These are phyloP conservation scores for Diplodia seriata DNA, from an alignment of 2,329 filamentous ascomycete species.

Conservation along the genomic window DNA sequence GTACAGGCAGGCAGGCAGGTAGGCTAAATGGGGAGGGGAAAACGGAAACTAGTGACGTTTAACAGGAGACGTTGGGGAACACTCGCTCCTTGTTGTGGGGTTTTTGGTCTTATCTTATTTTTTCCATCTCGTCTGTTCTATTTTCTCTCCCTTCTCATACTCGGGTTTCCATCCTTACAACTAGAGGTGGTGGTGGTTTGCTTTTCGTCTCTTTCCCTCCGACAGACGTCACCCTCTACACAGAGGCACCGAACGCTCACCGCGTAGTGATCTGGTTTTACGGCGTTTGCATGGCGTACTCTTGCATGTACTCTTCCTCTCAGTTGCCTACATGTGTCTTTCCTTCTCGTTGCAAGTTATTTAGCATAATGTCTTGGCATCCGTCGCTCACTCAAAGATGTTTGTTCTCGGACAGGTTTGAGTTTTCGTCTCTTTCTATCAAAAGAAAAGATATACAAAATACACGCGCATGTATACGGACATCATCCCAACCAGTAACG, in stretches of 20 bases:
- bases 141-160: not conserved
- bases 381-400: slow-evolving; percentile 2
- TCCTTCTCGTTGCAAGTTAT: not conserved
- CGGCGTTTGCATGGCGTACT: slow-evolving; percentile 2
- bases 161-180: not conserved
- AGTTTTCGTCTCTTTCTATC: not conserved
- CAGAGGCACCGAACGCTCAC: slow-evolving; percentile 6
- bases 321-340: not conserved
- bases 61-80: slow-evolving; percentile 18
- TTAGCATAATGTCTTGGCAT: slow-evolving; percentile 1
- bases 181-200: slow-evolving; percentile 2
- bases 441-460: not conserved
- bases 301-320: not conserved
- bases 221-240: not conserved
- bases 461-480: not conserved
- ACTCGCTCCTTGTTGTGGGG: slow-evolving; percentile 7
- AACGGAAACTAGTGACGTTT: not conserved
- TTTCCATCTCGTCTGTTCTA: slow-evolving; percentile 2
- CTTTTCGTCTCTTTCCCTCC: not conserved
- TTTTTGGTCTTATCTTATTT: not conserved
- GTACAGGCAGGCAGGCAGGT: slow-evolving; percentile 1
- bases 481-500: not conserved
- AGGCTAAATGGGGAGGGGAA: slow-evolving; percentile 3
- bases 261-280: not conserved
- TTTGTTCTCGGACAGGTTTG: not conserved